Percentiles rank a stretch among this genome's conserved stretches.
Evolutionary conservation across 129 eudicot genomes (phyloP).

Genomic region (Flaveria bidentis): DNA sequence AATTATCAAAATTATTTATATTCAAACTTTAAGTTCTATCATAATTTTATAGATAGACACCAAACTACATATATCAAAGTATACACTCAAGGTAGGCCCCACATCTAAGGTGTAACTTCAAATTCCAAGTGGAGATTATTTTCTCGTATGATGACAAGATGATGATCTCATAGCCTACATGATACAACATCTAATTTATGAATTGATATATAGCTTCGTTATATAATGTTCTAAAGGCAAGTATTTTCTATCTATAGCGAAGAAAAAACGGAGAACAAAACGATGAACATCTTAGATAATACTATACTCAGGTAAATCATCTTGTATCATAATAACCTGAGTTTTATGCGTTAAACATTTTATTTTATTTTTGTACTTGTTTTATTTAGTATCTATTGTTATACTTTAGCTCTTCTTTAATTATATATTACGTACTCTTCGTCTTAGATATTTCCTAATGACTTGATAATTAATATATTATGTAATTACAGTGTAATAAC

Average conservation of each 20-base stretch:
- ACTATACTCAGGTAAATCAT: slow-evolving; percentile 10
- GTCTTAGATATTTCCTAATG: neutral
- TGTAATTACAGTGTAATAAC: neutral
- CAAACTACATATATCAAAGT: neutral
- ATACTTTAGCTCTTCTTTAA: neutral
- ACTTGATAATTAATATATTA: neutral
- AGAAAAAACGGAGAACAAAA: neutral
- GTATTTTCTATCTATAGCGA: neutral
- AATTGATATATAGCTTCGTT: neutral
- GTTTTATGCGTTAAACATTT: neutral
- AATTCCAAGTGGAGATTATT: slow-evolving; percentile 12
- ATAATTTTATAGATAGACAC: neutral
- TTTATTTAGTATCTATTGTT: neutral
- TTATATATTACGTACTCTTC: neutral
- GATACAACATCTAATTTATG: neutral
- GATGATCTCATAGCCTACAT: slow-evolving; percentile 27
- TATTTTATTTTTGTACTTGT: neutral
- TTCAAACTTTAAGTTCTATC: slow-evolving; percentile 7
- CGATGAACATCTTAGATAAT: slow-evolving; percentile 16
- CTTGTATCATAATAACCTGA: neutral
- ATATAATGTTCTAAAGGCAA: neutral
- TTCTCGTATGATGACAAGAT: slow-evolving; percentile 17
- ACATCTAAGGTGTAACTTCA: neutral
- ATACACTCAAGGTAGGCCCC: slow-evolving; percentile 7
- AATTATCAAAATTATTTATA: neutral